Percentiles rank a stretch among this genome's conserved stretches.
These are phyloP conservation scores for Aspergillus novofumigatus DNA, from an alignment of 2,329 filamentous ascomycete genomes.

Conservation along the genomic window DNA sequence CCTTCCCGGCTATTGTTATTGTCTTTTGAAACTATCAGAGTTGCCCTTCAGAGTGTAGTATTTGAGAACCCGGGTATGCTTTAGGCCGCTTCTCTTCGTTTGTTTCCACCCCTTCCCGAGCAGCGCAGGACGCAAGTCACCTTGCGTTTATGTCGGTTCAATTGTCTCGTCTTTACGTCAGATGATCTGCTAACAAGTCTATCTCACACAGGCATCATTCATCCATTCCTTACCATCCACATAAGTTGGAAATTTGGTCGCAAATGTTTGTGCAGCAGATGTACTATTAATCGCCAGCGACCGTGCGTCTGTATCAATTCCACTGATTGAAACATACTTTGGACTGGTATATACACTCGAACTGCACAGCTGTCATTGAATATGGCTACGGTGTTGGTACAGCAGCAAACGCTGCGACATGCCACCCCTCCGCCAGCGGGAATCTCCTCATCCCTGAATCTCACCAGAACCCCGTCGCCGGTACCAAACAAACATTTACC, in stretches of 20 bases:
- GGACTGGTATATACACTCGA: neutral
- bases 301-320: neutral
- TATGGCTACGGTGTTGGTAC: conserved; percentile 48
- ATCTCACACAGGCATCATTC: neutral
- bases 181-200: neutral
- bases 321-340: neutral
- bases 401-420: conserved; percentile 42
- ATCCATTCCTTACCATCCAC: neutral
- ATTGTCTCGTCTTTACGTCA: neutral
- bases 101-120: neutral
- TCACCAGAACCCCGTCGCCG: conserved; percentile 58
- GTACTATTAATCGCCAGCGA: conserved; percentile 11
- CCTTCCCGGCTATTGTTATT: neutral
- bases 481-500: conserved; percentile 89
- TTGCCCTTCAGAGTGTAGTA: neutral
- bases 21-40: neutral
- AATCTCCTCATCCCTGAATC: conserved; percentile 49
- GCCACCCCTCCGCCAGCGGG: conserved; percentile 47
- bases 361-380: conserved; percentile 1
- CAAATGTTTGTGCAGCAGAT: conserved; percentile 13
- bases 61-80: neutral
- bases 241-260: neutral
- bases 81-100: neutral
- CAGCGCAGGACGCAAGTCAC: neutral
- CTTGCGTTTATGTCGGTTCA: neutral